Evolutionary conservation across 2,329 filamentous ascomycete species (phyloP).

Genomic region (Pseudocercospora eumusae): DNA sequence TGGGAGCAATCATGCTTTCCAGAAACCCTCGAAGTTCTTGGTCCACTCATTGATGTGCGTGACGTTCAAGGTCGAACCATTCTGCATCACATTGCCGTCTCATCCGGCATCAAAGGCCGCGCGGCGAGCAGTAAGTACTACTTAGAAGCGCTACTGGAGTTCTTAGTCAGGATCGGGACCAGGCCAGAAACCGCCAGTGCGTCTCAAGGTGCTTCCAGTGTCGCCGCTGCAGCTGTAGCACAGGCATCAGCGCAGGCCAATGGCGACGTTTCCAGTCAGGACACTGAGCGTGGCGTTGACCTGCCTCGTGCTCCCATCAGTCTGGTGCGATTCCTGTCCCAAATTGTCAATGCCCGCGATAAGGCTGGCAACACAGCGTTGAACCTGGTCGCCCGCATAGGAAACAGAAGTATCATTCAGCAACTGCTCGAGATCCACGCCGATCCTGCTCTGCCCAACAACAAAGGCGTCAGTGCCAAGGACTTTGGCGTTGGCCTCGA

Average conservation of each 20-base stretch:
- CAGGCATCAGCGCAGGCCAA: slow-evolving; percentile 32
- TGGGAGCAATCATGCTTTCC: slow-evolving; percentile 89
- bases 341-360: slow-evolving; percentile 95
- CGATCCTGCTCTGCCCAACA: slow-evolving; percentile 87
- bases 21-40: slow-evolving; percentile 83
- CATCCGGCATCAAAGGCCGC: slow-evolving; percentile 90
- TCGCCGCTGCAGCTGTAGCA: slow-evolving; percentile 31
- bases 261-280: slow-evolving; percentile 35
- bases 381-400: slow-evolving; percentile 89
- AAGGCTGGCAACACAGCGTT: slow-evolving; percentile 92
- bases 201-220: slow-evolving; percentile 59
- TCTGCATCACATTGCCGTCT: slow-evolving; percentile 92
- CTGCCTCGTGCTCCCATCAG: slow-evolving; percentile 66
- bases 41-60: slow-evolving; percentile 83
- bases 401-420: slow-evolving; percentile 93
- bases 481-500: slow-evolving; percentile 90
- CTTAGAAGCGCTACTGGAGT: slow-evolving; percentile 89
- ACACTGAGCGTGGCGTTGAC: slow-evolving; percentile 24
- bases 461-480: slow-evolving; percentile 82
- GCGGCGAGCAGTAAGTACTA: slow-evolving; percentile 94
- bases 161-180: slow-evolving; percentile 76
- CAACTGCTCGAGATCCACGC: slow-evolving; percentile 93
- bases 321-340: slow-evolving; percentile 89
- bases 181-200: slow-evolving; percentile 29
- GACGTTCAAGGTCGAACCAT: slow-evolving; percentile 90